Evolutionary conservation across 768 basidiomycete genomes (phyloP), one percentile per base, ranked within the genome.

Genomic region (Calocybe cyanea): DNA sequence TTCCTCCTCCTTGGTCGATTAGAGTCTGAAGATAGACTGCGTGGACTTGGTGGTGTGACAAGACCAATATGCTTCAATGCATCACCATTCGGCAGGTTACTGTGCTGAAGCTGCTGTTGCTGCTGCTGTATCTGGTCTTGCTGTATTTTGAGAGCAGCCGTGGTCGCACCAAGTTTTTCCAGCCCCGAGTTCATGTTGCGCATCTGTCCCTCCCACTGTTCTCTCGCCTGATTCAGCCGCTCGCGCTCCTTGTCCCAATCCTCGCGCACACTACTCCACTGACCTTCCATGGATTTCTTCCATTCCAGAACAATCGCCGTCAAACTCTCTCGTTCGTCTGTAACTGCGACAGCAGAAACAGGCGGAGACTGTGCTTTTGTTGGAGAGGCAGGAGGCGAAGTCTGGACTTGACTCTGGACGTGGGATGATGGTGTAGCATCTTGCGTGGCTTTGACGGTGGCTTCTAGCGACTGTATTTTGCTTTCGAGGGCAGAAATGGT

Each of bases 181-280:
- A 85, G 51, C 3, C 77, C 72, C 11, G 68, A 63, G 53, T 84
- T 81, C n/a, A 83, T 66, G 7, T 63, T 62, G 10, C 72, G 68
- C 42, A 77, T 68, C 44, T 80, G 74, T 5, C 48, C 65, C 64
- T 94, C 93, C 85, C 87, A 94, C 54, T 93, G 89, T 33, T 87
- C 82, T 38, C 84, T 73, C 10, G 89, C 90, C 15, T 75, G 69
- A 32, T 73, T 71, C 9, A 96, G 71, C 15, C 89, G 73, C 49
- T 85, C 85, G 3, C 92, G 73, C 63, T 96, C 93, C 30, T 77
- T 71, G 1, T 74, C 75, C 92, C 92, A 96, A 45, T 87, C 86
- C 53, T 89, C 84, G 55, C 84, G 80, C 24, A 93, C 83, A 21
- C 64, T 68, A 28, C 69, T 76, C 90, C 90, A 93, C 40, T 83